A percentile compares a stretch with the other conserved stretches of the same genome.
These are phyloP conservation scores for Carex parvula DNA, from an alignment of 176 grass and related monocot species.

Conservation along the genomic window DNA sequence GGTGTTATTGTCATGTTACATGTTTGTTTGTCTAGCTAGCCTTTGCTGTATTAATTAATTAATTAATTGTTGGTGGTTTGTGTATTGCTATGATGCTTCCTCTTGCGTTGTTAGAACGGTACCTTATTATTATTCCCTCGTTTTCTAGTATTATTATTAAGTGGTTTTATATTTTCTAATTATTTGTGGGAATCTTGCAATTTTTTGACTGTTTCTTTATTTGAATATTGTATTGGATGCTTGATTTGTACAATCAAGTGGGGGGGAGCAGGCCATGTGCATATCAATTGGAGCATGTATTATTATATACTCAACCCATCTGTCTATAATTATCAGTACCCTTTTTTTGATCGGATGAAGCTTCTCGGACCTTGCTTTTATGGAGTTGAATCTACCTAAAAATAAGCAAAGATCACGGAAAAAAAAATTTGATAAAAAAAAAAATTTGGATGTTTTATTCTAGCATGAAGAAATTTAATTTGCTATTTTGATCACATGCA, in stretches of 20 bases:
- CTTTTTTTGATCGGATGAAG: constrained; percentile 49
- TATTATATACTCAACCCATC: constrained; percentile 52
- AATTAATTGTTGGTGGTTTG: constrained; percentile 24
- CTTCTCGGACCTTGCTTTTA: constrained; percentile 51
- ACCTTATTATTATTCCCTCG: constrained; percentile 72
- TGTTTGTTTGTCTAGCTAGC: constrained; percentile 45
- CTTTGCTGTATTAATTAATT: constrained; percentile 33
- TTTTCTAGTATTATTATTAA: constrained; percentile 41
- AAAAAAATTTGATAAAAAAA: background rate
- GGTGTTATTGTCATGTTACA: constrained; percentile 30
- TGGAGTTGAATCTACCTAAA: background rate
- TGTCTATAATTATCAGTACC: constrained; percentile 64
- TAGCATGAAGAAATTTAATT: background rate
- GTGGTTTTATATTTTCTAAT: constrained; percentile 26
- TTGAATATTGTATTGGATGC: constrained; percentile 46
- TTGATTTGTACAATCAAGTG: constrained; percentile 52
- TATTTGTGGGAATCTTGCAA: constrained; percentile 72
- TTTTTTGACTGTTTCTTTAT: constrained; percentile 46
- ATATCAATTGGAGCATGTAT: constrained; percentile 62
- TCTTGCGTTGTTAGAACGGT: constrained; percentile 43
- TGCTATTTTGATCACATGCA: background rate
- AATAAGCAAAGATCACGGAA: constrained; percentile 7
- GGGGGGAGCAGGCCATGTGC: constrained; percentile 76
- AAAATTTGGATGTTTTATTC: background rate
- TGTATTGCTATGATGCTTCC: constrained; percentile 56